Percentiles rank a stretch among this genome's conserved stretches.
Conservation (phyloP, 1,284 basidiomycete species). For the Tremellales sp. region DNA sequence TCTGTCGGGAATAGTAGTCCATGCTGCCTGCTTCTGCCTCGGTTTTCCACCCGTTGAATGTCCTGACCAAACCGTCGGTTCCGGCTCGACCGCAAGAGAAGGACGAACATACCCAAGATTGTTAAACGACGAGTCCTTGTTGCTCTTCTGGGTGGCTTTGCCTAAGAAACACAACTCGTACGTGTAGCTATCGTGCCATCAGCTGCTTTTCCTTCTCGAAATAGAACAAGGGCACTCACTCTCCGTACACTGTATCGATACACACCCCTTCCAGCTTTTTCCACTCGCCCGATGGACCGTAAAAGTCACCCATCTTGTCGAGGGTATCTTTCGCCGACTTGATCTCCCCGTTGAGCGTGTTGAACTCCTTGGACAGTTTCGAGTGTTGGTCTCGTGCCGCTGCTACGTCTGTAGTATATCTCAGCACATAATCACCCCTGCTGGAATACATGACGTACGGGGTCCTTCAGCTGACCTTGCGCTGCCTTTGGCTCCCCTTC, state of each 20-base stretch:
- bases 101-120: conserved; percentile 69
- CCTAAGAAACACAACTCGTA: conserved; percentile 96
- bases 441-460: conserved; percentile 25
- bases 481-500: conserved; percentile 20
- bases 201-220: conserved; percentile 1
- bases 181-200: conserved; percentile 64
- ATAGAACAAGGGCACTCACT: conserved; percentile 57
- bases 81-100: background rate
- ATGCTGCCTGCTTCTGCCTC: conserved; percentile 59
- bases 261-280: conserved; percentile 86
- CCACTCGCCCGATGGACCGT: conserved; percentile 85
- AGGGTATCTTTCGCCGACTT: conserved; percentile 27
- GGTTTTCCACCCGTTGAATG: conserved; percentile 72
- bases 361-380: conserved; percentile 51
- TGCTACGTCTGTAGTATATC: conserved; percentile 45
- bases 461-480: conserved; percentile 28
- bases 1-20: conserved; percentile 74
- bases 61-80: conserved; percentile 50
- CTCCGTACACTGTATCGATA: conserved; percentile 76
- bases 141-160: conserved; percentile 81
- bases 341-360: conserved; percentile 32
- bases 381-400: conserved; percentile 59
- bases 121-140: conserved; percentile 71
- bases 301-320: conserved; percentile 58
- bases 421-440: conserved; percentile 3